phyloP scores from a whole-genome alignment of 2,329 filamentous ascomycete genomes.

The Diaporthe sp. region DNA sequence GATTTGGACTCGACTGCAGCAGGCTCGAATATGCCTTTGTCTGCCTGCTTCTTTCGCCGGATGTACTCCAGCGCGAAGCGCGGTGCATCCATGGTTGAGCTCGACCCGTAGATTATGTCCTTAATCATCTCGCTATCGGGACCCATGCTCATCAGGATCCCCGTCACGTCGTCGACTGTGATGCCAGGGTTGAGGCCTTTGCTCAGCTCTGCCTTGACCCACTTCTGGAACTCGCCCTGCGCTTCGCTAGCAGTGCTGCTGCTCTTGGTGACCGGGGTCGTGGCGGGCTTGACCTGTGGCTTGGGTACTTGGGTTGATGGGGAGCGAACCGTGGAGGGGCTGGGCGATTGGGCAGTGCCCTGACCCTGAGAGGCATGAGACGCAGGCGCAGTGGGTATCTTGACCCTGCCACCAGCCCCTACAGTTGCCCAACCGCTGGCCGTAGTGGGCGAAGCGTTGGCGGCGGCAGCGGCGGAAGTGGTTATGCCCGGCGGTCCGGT shows the following conservation, averaged over 20 bases:
- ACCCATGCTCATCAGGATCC: slow-evolving; percentile 77
- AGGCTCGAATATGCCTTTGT: slow-evolving; percentile 84
- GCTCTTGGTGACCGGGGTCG: slow-evolving; percentile 55
- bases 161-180: slow-evolving; percentile 84
- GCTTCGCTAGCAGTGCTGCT: slow-evolving; percentile 62
- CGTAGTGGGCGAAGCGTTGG: slow-evolving; percentile 41
- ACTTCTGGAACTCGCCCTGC: slow-evolving; percentile 94
- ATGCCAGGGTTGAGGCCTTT: slow-evolving; percentile 73
- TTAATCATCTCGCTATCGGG: slow-evolving; percentile 46
- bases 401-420: slow-evolving; percentile 92
- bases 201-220: slow-evolving; percentile 84
- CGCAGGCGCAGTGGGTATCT: slow-evolving; percentile 74
- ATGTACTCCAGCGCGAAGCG: slow-evolving; percentile 97
- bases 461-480: slow-evolving; percentile 53
- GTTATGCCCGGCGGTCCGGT: slow-evolving; percentile 52
- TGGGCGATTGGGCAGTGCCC: slow-evolving; percentile 58
- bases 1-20: slow-evolving; percentile 62
- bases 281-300: slow-evolving; percentile 54
- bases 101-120: slow-evolving; percentile 88
- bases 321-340: slow-evolving; percentile 50
- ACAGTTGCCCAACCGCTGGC: slow-evolving; percentile 89
- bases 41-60: slow-evolving; percentile 90
- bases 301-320: slow-evolving; percentile 24
- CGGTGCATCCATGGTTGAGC: slow-evolving; percentile 91
- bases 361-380: slow-evolving; percentile 48